These are phyloP conservation scores for Clavariopsis aquatica DNA, from an alignment of 495 filamentous ascomycete species.

Conservation along the genomic window DNA sequence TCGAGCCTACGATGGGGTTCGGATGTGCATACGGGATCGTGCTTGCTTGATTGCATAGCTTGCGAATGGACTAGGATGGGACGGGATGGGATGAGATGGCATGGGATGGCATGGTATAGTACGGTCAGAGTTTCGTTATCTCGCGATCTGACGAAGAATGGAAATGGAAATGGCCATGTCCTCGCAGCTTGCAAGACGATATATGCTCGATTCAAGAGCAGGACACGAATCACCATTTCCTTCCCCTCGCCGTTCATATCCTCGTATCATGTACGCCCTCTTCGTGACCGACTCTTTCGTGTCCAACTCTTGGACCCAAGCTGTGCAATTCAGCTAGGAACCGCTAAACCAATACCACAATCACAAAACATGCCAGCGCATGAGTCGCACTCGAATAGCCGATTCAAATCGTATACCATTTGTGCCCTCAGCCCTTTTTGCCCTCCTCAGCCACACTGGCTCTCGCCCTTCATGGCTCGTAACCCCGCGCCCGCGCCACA, in stretches of 20 bases:
- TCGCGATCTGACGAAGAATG: too few species aligned
- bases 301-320: neutral
- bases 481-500: neutral
- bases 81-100: neutral
- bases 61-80: conserved; percentile 1
- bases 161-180: too few species aligned
- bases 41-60: conserved; percentile 17
- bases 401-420: too few species aligned
- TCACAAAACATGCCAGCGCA: too few species aligned
- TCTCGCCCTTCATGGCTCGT: neutral
- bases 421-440: neutral
- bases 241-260: neutral
- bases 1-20: neutral
- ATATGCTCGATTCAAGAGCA: neutral
- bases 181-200: too few species aligned
- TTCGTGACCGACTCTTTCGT: neutral
- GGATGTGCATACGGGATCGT: conserved; percentile 1
- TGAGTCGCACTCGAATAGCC: too few species aligned
- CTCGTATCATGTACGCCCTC: neutral
- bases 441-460: neutral
- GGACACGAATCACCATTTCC: neutral
- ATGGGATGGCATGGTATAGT: neutral
- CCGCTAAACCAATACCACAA: neutral
- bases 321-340: neutral
- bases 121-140: too few species aligned